Conservation (phyloP, 768 basidiomycete genomes). For the Naganishia randhawae region DNA sequence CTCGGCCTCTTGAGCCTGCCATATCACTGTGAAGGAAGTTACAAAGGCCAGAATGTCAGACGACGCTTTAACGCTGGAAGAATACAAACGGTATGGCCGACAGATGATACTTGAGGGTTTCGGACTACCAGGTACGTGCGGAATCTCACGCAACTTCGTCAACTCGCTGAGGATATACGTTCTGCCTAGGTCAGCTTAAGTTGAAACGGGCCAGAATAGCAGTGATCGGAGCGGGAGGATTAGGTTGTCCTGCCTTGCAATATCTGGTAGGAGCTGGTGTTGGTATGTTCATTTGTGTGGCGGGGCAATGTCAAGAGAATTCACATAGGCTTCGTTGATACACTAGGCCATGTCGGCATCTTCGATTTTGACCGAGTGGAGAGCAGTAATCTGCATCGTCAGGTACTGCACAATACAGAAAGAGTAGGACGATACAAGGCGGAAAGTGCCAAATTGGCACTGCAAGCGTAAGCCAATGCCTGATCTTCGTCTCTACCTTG, state of each 20-base stretch:
- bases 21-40: background rate
- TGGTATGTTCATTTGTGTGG: slow-evolving; percentile 58
- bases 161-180: background rate
- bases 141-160: background rate
- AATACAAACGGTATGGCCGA: slow-evolving; percentile 87
- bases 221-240: slow-evolving; percentile 89
- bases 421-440: slow-evolving; percentile 76
- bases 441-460: slow-evolving; percentile 68
- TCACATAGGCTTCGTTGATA: background rate
- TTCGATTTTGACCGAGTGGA: slow-evolving; percentile 86
- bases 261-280: slow-evolving; percentile 90
- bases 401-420: slow-evolving; percentile 75
- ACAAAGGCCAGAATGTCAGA: background rate
- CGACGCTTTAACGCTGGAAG: slow-evolving; percentile 51
- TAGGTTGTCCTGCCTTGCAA: slow-evolving; percentile 92
- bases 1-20: background rate
- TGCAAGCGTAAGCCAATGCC: slow-evolving; percentile 59
- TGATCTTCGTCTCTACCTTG: background rate
- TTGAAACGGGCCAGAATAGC: slow-evolving; percentile 70
- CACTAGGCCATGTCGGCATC: slow-evolving; percentile 74
- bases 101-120: slow-evolving; percentile 93
- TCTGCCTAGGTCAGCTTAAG: slow-evolving; percentile 73
- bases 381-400: slow-evolving; percentile 83
- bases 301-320: background rate
- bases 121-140: slow-evolving; percentile 67